A percentile compares a stretch with the other conserved stretches of the same genome.
Evolutionary conservation across 176 grass and related monocot species (phyloP).

Genomic region (Triticum monococcum): DNA sequence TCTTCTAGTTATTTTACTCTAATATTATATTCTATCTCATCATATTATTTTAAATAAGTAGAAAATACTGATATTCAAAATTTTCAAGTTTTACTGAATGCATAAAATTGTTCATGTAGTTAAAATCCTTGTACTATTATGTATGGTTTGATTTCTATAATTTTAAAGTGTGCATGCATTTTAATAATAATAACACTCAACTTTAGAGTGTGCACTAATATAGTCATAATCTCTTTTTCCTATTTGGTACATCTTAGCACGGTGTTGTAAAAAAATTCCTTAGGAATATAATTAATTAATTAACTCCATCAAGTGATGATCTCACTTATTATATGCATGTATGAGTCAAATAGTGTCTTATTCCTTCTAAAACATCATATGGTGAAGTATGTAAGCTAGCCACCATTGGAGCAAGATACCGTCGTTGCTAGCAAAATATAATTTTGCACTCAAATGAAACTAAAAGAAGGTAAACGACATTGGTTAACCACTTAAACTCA

Average conservation of each 20-base stretch:
- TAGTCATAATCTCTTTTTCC: neutral
- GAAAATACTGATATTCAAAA: neutral
- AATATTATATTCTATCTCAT: neutral
- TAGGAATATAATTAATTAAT: neutral
- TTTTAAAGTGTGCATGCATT: neutral
- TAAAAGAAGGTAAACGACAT: neutral
- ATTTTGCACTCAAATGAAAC: neutral
- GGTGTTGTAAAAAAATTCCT: neutral
- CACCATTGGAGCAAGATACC: no score
- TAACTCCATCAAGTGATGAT: neutral
- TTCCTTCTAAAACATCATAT: neutral
- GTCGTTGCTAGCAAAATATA: neutral
- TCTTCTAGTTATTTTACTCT: neutral
- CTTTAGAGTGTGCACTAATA: neutral
- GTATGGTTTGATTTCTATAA: no score
- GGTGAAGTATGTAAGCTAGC: neutral
- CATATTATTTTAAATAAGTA: neutral
- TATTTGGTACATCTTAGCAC: neutral
- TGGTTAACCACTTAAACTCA: neutral
- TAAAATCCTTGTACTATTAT: neutral
- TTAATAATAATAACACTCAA: neutral
- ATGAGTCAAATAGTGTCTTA: neutral
- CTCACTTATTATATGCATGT: neutral
- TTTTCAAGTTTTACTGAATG: neutral
- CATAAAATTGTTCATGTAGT: neutral